A percentile compares a stretch with the other conserved stretches of the same genome.
These are phyloP conservation scores for Penicillium fimorum DNA, from an alignment of 495 filamentous ascomycete genomes.

Conservation along the genomic window DNA sequence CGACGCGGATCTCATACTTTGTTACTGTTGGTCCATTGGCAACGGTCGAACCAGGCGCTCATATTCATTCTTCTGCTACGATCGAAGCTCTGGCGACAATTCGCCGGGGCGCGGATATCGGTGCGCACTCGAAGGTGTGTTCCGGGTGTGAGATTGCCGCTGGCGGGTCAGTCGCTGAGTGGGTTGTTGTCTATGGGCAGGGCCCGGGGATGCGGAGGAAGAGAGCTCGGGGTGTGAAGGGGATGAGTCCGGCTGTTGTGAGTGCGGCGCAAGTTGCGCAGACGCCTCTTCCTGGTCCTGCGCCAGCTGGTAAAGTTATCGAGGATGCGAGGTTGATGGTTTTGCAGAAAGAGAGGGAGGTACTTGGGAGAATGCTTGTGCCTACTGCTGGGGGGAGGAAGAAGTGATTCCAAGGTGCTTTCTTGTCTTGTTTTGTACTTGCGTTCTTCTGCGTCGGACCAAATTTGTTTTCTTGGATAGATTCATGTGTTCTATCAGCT, in stretches of 20 bases:
- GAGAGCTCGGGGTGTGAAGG: slow-evolving; percentile 27
- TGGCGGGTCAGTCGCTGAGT: slow-evolving; percentile 32
- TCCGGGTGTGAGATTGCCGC: slow-evolving; percentile 35
- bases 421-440: not conserved
- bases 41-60: slow-evolving; percentile 35
- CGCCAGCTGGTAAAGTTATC: slow-evolving; percentile 36
- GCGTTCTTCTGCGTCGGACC: not conserved
- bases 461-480: not conserved
- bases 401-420: slow-evolving; percentile 20
- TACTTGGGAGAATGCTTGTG: slow-evolving; percentile 39
- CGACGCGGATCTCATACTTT: slow-evolving; percentile 37
- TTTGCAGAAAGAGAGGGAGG: slow-evolving; percentile 45
- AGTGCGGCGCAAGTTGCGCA: slow-evolving; percentile 22
- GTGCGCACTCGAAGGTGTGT: slow-evolving; percentile 44
- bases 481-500: not conserved
- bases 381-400: slow-evolving; percentile 30
- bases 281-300: slow-evolving; percentile 22
- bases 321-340: slow-evolving; percentile 50
- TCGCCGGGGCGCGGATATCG: slow-evolving; percentile 32
- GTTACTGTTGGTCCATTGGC: slow-evolving; percentile 37
- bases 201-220: slow-evolving; percentile 36
- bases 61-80: slow-evolving; percentile 35
- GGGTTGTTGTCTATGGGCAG: slow-evolving; percentile 46
- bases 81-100: slow-evolving; percentile 38
- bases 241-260: slow-evolving; percentile 23